Evolutionary conservation across 495 filamentous ascomycete species (phyloP).

Genomic region (Trichoderma reesei): DNA sequence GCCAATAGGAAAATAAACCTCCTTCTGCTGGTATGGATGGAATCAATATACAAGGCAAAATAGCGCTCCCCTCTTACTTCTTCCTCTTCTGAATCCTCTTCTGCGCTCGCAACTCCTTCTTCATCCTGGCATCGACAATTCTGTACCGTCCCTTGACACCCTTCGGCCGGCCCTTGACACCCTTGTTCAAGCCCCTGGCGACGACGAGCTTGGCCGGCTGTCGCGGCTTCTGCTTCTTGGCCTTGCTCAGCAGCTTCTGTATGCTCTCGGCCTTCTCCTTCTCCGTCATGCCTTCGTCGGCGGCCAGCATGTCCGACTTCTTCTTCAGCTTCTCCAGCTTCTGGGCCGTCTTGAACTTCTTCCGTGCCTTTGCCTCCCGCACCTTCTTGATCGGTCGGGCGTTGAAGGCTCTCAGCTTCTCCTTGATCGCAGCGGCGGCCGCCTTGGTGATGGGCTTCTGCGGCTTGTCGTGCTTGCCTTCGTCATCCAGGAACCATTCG

Average conservation of each 20-base stretch:
- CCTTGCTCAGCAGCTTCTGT: constrained; percentile 66
- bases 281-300: constrained; percentile 86
- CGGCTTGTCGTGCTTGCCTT: constrained; percentile 68
- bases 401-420: constrained; percentile 88
- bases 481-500: constrained; percentile 97
- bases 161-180: constrained; percentile 59
- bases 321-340: constrained; percentile 86
- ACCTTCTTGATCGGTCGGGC: constrained; percentile 99
- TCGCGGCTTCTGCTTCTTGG: constrained; percentile 77
- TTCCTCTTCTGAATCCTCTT: constrained; percentile 56
- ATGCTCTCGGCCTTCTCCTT: constrained; percentile 88
- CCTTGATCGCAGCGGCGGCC: constrained; percentile 85
- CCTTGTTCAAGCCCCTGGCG: constrained; percentile 74
- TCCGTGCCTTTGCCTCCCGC: constrained; percentile 84
- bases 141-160: constrained; percentile 97
- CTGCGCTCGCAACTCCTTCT: constrained; percentile 91
- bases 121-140: constrained; percentile 94
- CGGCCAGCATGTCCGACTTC: constrained; percentile 79
- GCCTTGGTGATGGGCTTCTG: constrained; percentile 84
- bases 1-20: not conserved
- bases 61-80: constrained; percentile 9
- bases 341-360: constrained; percentile 92
- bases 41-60: not conserved
- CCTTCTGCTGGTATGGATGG: not conserved
- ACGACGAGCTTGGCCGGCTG: constrained; percentile 81